Evolutionary conservation across 768 basidiomycete species (phyloP), one percentile per base, ranked within the genome.

Genomic region (Mrakia frigida): DNA sequence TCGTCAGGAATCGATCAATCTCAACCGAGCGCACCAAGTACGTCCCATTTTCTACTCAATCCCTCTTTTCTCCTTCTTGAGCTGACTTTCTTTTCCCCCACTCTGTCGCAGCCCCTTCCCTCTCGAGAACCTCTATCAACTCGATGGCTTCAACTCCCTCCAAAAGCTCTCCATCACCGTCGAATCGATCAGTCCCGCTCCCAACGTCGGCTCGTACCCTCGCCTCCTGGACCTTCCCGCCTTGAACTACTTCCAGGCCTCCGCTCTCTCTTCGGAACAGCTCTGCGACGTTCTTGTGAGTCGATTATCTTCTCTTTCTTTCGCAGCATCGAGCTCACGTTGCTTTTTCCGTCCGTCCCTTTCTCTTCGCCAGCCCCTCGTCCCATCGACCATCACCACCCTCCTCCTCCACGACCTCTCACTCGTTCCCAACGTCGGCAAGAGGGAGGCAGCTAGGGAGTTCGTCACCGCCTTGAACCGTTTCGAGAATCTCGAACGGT

Each of bases 71-170:
- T 41, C 11, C 39, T 11, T 41, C 6, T 41, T 41, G 31, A 18
- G 18, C 61, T 11, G 52, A 68, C n/a, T 50, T 14, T 43, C 46
- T 2, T 18, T 50, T 16, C 6, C 46, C 5, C 18, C 16, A 2
- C 18, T 50, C 6, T 9, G 16, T 50, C 46, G 43, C 18, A 50
- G 46, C 13, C 21, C 46, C 16, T 67, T 74, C 13, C 33, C 46
- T 25, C 52, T 68, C 4, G 35, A 56, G 13, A 21, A 41, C 18
- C 67, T 74, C 11, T 33, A 53, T 10, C 21, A 53, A 25, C 74
- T 74, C 9, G 74, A 74, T 25, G 74, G 74, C 4, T 74, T 74
- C 39, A 50, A 69, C 9, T 33, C 3, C 18, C 43, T 74, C 13
- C 35, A 50, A 10, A 28, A 7, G 9, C 52, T 74, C 0, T 46